phyloP scores from a whole-genome alignment of 352 stramenopile species.

The Phytopythium boreale region DNA sequence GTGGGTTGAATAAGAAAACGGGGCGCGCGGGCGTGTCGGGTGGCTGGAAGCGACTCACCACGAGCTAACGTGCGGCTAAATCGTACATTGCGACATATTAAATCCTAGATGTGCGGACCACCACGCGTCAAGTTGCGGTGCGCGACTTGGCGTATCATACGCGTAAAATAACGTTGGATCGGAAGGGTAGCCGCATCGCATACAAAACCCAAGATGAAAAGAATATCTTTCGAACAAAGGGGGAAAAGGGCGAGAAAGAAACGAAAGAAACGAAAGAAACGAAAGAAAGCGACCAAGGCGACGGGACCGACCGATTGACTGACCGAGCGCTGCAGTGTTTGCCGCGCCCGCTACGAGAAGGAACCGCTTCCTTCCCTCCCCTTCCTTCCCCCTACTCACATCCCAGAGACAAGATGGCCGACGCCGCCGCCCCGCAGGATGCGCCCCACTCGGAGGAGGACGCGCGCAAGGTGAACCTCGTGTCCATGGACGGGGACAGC shows the following conservation, averaged over 20 bases:
- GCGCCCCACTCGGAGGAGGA: slow-evolving; percentile 65
- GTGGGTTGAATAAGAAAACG: too few relatives aligned
- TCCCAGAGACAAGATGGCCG: slow-evolving; percentile 42
- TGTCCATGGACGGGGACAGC: slow-evolving; percentile 95
- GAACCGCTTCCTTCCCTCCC: not conserved
- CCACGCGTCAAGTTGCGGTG: not conserved
- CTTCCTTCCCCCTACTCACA: too few relatives aligned
- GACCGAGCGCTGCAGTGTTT: not conserved
- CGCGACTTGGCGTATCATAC: slow-evolving; percentile 1
- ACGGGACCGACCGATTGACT: not conserved
- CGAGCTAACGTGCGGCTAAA: too few relatives aligned
- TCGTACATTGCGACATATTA: too few relatives aligned
- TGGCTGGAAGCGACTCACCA: too few relatives aligned
- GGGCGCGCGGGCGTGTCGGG: too few relatives aligned
- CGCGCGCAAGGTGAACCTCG: slow-evolving; percentile 78
- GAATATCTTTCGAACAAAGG: not conserved
- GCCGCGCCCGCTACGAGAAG: slow-evolving; percentile 1
- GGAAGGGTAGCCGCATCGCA: not conserved
- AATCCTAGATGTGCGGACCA: not conserved
- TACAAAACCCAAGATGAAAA: slow-evolving; percentile 15
- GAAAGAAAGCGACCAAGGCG: slow-evolving; percentile 1
- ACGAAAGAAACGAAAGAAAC: slow-evolving; percentile 6
- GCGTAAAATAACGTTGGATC: slow-evolving; percentile 1
- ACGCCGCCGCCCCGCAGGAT: slow-evolving; percentile 41
- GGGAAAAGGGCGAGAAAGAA: not conserved